Percentiles rank a stretch among this genome's conserved stretches.
These are phyloP conservation scores for Lenzites betulinus DNA, from an alignment of 768 basidiomycete genomes.

Conservation along the genomic window DNA sequence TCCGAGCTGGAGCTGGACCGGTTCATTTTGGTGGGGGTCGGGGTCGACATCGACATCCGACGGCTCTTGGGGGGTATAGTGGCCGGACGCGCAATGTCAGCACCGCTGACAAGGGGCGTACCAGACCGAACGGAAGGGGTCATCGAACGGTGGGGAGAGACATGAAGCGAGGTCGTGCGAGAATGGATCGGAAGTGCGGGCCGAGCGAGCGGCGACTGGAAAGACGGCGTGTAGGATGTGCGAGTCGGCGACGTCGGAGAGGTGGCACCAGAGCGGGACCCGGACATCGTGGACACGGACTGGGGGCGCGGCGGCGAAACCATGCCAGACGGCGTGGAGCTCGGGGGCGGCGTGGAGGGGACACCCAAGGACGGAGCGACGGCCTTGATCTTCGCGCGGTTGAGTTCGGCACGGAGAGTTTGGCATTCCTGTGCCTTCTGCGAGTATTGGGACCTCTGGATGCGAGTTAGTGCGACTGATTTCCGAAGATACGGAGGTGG, in stretches of 20 bases:
- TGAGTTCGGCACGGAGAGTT: conserved; percentile 65
- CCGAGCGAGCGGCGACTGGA: conserved; percentile 52
- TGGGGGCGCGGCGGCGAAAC: conserved; percentile 29
- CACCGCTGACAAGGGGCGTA: conserved; percentile 41
- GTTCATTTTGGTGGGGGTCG: conserved; percentile 58
- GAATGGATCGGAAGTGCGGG: conserved; percentile 49
- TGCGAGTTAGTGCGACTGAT: conserved; percentile 13
- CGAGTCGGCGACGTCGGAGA: conserved; percentile 31
- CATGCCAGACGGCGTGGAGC: conserved; percentile 20
- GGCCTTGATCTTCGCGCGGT: conserved; percentile 54
- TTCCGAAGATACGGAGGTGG: background rate
- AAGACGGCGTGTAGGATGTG: conserved; percentile 44
- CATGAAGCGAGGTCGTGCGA: conserved; percentile 53
- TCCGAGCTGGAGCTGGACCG: conserved; percentile 56
- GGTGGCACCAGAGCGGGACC: conserved; percentile 31
- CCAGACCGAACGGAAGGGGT: conserved; percentile 47
- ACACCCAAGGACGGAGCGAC: conserved; percentile 34
- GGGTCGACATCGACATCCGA: conserved; percentile 45
- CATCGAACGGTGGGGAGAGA: conserved; percentile 50
- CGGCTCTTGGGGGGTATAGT: conserved; percentile 45
- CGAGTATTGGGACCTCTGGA: conserved; percentile 59
- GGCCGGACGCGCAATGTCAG: conserved; percentile 27
- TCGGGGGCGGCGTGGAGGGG: conserved; percentile 32
- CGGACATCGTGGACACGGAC: conserved; percentile 25
- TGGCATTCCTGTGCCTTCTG: conserved; percentile 75